A percentile compares a stretch with the other conserved stretches of the same genome.
These are phyloP conservation scores for Boletus rubescentipes DNA, from an alignment of 768 basidiomycete genomes.

Conservation along the genomic window DNA sequence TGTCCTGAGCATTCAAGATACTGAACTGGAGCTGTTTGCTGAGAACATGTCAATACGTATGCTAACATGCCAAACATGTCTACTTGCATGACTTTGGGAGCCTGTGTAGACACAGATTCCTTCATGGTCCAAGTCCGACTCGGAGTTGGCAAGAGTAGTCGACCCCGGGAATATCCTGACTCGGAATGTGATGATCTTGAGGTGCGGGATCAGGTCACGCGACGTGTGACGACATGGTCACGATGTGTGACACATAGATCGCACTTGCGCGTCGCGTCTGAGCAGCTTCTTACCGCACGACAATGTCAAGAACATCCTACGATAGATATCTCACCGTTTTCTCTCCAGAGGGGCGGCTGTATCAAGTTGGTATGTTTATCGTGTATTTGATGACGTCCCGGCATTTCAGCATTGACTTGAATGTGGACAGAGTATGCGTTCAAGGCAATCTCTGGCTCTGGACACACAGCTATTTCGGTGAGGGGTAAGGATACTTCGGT, in stretches of 20 bases:
- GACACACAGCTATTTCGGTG: slow-evolving; percentile 90
- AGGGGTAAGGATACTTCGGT: slow-evolving; percentile 94
- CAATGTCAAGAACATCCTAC: slow-evolving; percentile 93
- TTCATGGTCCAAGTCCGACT: slow-evolving; percentile 51
- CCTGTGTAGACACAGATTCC: slow-evolving; percentile 75
- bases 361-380: slow-evolving; percentile 87
- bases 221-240: slow-evolving; percentile 21
- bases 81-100: slow-evolving; percentile 80
- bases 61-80: neutral
- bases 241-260: slow-evolving; percentile 36
- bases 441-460: slow-evolving; percentile 98
- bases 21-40: slow-evolving; percentile 98
- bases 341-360: slow-evolving; percentile 94
- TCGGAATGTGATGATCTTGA: too few species aligned
- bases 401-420: slow-evolving; percentile 6
- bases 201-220: neutral
- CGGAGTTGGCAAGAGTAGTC: too few species aligned
- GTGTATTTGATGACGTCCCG: neutral
- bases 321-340: slow-evolving; percentile 97
- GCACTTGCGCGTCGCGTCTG: slow-evolving; percentile 61
- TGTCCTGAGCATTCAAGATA: slow-evolving; percentile 90
- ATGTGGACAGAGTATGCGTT: slow-evolving; percentile 86
- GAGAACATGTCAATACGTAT: slow-evolving; percentile 12
- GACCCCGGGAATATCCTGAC: too few species aligned
- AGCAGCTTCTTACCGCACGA: slow-evolving; percentile 38